These are phyloP conservation scores for Leishmania gerbilli DNA, from an alignment of 208 protist species.

Conservation along the genomic window DNA sequence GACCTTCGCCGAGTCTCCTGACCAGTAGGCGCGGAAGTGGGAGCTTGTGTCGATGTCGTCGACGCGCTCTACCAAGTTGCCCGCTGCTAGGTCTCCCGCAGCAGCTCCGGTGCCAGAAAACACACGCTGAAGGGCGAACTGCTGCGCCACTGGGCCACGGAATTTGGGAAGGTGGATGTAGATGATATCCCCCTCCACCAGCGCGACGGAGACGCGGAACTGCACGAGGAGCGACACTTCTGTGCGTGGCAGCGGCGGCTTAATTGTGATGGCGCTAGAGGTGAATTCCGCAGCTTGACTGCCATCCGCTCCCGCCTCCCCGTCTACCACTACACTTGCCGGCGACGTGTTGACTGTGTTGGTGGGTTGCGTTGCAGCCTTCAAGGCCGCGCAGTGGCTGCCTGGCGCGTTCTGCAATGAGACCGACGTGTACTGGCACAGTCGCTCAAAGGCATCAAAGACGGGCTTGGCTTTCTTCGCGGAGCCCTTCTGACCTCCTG, in stretches of 20 bases:
- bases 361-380: background rate
- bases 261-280: slow-evolving; percentile 53
- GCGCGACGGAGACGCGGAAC: slow-evolving; percentile 65
- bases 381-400: background rate
- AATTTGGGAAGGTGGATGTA: slow-evolving; percentile 72
- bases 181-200: slow-evolving; percentile 64
- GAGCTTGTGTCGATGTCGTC: slow-evolving; percentile 43
- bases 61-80: slow-evolving; percentile 12
- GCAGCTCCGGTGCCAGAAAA: background rate
- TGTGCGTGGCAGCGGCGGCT: slow-evolving; percentile 56
- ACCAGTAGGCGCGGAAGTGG: slow-evolving; percentile 79
- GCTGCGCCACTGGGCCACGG: slow-evolving; percentile 39
- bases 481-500: slow-evolving; percentile 5
- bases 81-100: background rate
- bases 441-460: slow-evolving; percentile 51
- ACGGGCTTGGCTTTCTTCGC: slow-evolving; percentile 44
- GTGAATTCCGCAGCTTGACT: slow-evolving; percentile 50
- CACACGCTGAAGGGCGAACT: slow-evolving; percentile 55
- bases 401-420: slow-evolving; percentile 7
- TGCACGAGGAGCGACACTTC: slow-evolving; percentile 63
- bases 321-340: background rate
- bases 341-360: background rate
- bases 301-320: slow-evolving; percentile 3
- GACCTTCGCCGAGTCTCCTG: slow-evolving; percentile 42
- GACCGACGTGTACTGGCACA: slow-evolving; percentile 31